Conservation (phyloP, 768 basidiomycete genomes). For the Auricularia cornea region DNA sequence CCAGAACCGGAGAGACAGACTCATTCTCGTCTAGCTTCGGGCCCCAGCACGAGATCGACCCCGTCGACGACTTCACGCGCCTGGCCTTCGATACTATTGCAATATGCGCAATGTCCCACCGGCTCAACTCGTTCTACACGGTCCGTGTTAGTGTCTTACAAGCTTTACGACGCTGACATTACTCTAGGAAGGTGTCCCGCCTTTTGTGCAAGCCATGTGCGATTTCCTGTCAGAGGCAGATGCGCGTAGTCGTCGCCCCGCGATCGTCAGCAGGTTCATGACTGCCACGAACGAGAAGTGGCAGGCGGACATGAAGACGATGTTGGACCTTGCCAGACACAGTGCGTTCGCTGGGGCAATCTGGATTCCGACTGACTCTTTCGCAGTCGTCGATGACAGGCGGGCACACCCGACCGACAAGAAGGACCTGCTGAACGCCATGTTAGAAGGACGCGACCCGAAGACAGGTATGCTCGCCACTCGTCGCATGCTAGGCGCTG, state of each 20-base stretch:
- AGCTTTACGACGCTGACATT: neutral
- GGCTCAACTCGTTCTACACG: conserved; percentile 40
- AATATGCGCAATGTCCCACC: conserved; percentile 35
- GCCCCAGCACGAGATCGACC: conserved; percentile 31
- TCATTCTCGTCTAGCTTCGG: conserved; percentile 36
- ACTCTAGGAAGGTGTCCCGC: conserved; percentile 25
- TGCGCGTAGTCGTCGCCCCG: conserved; percentile 26
- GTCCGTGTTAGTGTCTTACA: conserved; percentile 10
- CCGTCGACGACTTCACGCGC: conserved; percentile 39
- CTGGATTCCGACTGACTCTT: neutral
- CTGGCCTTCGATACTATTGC: conserved; percentile 41
- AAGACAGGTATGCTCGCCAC: conserved; percentile 21
- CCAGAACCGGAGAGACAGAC: neutral
- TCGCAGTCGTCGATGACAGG: conserved; percentile 31
- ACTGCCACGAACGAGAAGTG: conserved; percentile 28
- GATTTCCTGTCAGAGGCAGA: conserved; percentile 34
- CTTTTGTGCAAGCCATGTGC: conserved; percentile 34
- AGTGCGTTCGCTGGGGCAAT: conserved; percentile 20
- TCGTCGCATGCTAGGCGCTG: neutral
- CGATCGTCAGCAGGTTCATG: conserved; percentile 30
- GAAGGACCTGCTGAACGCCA: conserved; percentile 37
- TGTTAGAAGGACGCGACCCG: conserved; percentile 37
- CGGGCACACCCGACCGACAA: conserved; percentile 29
- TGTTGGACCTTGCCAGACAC: conserved; percentile 34
- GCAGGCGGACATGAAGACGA: conserved; percentile 32